Evolutionary conservation across 306 rosid genomes (phyloP).

Genomic region (Prunus mongolica): DNA sequence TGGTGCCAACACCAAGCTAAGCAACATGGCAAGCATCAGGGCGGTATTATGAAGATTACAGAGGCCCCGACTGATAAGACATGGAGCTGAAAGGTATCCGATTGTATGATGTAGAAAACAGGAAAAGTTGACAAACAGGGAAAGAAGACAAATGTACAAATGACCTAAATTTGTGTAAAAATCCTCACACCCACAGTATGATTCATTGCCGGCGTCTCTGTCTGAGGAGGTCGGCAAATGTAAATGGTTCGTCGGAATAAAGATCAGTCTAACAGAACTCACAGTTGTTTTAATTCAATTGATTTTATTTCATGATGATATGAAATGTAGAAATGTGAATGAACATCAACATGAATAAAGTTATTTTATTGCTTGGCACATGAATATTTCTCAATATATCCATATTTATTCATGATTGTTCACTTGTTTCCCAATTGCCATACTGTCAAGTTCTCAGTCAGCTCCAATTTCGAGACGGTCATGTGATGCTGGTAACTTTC

Average conservation of each 20-base stretch:
- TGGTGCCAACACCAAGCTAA: constrained; percentile 80
- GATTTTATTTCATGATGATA: constrained; percentile 22
- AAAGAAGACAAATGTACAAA: constrained; percentile 55
- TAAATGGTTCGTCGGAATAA: constrained; percentile 67
- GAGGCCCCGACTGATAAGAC: constrained; percentile 41
- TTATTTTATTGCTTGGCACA: background rate
- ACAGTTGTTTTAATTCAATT: constrained; percentile 30
- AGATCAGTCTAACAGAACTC: constrained; percentile 37
- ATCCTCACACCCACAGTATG: constrained; percentile 43
- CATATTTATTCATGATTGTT: too few species aligned
- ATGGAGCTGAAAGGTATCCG: constrained; percentile 30
- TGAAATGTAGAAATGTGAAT: constrained; percentile 19
- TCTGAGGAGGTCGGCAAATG: constrained; percentile 56
- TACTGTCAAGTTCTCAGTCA: too few species aligned
- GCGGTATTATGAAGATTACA: constrained; percentile 39
- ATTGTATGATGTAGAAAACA: constrained; percentile 43
- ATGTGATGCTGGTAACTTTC: background rate
- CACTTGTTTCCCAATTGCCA: too few species aligned
- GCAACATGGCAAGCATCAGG: constrained; percentile 58
- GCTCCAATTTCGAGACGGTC: too few species aligned
- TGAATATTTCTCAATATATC: too few species aligned
- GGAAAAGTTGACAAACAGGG: constrained; percentile 41
- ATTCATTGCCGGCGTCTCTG: constrained; percentile 49
- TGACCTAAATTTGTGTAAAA: constrained; percentile 57
- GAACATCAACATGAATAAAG: constrained; percentile 11